Base-by-base conservation (phyloP, 2,329 filamentous ascomycete species). In the Amauroascus niger region DNA sequence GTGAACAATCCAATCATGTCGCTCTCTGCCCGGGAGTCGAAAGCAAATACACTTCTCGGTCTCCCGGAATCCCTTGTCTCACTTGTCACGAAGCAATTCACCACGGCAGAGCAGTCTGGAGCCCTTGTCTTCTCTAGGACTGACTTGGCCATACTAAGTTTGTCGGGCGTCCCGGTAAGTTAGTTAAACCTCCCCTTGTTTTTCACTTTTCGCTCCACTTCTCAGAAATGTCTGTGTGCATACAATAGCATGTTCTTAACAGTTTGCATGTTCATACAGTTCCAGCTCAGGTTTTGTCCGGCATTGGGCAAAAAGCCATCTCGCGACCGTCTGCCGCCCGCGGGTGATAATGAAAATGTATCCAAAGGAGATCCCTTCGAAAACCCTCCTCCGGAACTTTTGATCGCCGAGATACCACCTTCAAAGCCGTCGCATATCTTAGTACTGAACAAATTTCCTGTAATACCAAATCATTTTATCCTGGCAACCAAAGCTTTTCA, bases 381-480 rank as follows among this genome's bases (percentile, higher is more conserved):
- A 44, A 63, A 72, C 48, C 74, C 74, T 4, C 22, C 47, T 33
- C 35, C 33, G 14, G 47, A 49, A 13, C 47, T 49, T 49, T 33
- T 39, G 9, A 28, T 49, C 33, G 33, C 47, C 33, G 32, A 49
- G 20, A 39, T 49, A 49, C 47, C 47, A 18, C 69, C n/a, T 11
- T 37, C 46, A 6, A 61, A 63, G 4, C 66, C 69, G 3, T 65
- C 66, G 1, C 69, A 75, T 60, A 61, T 63, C 24, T 61, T 76
- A 33, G 69, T 76, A 22, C 57, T 76, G 53, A 76, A 76, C 58
- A 76, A 76, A 58, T 76, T 67, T 57, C 74, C 74, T 7, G 70
- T 76, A 4, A 76, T 76, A 13, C 65, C 67, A 6, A 69, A 75
- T 52, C 74, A 76, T 58, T 76, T 75, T 59, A 75, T 76, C 46